Conservation (phyloP, 352 stramenopile species). For the Pythium utonaiense region DNA sequence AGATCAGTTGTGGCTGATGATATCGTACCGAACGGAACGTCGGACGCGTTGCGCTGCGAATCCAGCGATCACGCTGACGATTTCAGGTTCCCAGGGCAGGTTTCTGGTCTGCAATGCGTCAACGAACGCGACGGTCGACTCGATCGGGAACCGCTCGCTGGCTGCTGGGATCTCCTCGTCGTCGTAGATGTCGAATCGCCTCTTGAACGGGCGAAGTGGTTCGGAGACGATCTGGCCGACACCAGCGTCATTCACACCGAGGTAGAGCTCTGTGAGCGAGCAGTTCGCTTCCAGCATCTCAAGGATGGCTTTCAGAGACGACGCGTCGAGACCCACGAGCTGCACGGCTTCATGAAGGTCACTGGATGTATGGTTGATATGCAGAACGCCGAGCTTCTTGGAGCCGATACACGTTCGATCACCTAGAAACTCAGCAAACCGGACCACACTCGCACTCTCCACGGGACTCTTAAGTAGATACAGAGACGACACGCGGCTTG, state of each 20-base stretch:
- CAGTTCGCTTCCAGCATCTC: conserved; percentile 11
- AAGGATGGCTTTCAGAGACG: conserved; percentile 5
- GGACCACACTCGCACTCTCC: neutral
- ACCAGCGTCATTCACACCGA: conserved; percentile 7
- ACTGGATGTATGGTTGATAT: conserved; percentile 5
- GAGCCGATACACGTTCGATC: neutral
- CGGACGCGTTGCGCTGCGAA: conserved; percentile 11
- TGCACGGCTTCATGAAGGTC: neutral
- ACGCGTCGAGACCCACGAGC: neutral
- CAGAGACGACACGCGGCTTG: conserved; percentile 11
- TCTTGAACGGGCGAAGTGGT: conserved; percentile 10
- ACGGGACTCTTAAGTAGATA: conserved; percentile 11
- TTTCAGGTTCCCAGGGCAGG: conserved; percentile 5
- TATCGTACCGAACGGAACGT: conserved; percentile 15
- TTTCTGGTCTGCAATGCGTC: conserved; percentile 5
- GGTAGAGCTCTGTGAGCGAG: conserved; percentile 13
- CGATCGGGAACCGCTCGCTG: neutral
- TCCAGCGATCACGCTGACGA: neutral
- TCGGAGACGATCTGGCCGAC: neutral
- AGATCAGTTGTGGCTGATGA: neutral
- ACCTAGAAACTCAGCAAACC: conserved; percentile 7
- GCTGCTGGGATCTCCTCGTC: conserved; percentile 12
- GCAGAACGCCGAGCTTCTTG: conserved; percentile 14
- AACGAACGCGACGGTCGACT: conserved; percentile 10
- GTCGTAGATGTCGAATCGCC: conserved; percentile 11